Conservation (phyloP, 1,139 yeast species). For the Debaryomycetaceae sp. region DNA sequence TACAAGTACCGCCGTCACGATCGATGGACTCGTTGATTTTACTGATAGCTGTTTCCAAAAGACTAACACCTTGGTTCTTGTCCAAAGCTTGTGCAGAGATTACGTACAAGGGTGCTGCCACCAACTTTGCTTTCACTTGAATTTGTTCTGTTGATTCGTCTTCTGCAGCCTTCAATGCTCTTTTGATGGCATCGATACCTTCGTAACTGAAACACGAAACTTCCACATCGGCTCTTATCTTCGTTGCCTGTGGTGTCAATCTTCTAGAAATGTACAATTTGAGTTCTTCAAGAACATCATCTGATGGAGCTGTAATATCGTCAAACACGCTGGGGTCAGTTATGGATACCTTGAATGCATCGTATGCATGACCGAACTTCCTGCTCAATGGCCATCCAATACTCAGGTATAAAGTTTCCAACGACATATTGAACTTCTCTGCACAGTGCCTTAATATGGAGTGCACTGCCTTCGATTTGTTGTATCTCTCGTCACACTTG, state of each 20-base stretch:
- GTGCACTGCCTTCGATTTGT: conserved; percentile 95
- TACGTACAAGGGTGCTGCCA: conserved; percentile 97
- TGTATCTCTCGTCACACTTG: conserved; percentile 96
- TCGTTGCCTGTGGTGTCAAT: conserved; percentile 96
- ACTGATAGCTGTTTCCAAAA: conserved; percentile 75
- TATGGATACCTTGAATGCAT: conserved; percentile 94
- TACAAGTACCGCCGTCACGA: conserved; percentile 79
- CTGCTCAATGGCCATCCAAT: conserved; percentile 98
- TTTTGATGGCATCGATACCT: conserved; percentile 96
- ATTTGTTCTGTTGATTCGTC: conserved; percentile 76
- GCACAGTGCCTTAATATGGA: conserved; percentile 97
- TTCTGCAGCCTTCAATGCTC: conserved; percentile 86
- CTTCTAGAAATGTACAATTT: conserved; percentile 85
- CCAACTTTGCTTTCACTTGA: conserved; percentile 87
- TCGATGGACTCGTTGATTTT: conserved; percentile 68
- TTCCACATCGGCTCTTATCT: conserved; percentile 96
- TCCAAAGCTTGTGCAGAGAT: conserved; percentile 91
- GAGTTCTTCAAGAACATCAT: conserved; percentile 74
- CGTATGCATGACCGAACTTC: conserved; percentile 95
- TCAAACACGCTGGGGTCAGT: conserved; percentile 89
- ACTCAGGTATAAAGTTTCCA: conserved; percentile 80
- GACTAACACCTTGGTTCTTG: conserved; percentile 80
- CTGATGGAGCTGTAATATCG: conserved; percentile 68
- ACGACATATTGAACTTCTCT: conserved; percentile 85
- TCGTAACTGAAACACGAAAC: conserved; percentile 96